These are phyloP conservation scores for Xylogone sp. DNA, from an alignment of 2,329 filamentous ascomycete genomes.

Conservation along the genomic window DNA sequence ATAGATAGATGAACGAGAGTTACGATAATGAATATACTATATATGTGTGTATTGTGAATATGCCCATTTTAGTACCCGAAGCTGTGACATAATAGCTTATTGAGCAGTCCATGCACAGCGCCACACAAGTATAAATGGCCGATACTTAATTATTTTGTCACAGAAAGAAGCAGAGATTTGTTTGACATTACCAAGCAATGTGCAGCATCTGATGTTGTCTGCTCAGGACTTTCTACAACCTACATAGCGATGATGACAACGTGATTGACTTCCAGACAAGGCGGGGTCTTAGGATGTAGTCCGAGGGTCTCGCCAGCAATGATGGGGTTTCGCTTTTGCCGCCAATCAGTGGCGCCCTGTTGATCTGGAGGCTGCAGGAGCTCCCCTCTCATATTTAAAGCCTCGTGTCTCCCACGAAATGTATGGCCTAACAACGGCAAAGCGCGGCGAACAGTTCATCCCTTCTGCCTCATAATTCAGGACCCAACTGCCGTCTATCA, in stretches of 20 bases:
- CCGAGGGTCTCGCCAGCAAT: neutral
- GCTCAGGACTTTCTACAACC: neutral
- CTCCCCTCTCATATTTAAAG: neutral
- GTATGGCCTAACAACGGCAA: neutral
- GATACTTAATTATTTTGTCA: too few relatives aligned
- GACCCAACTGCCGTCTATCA: neutral
- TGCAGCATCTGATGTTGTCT: too few relatives aligned
- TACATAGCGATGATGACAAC: neutral
- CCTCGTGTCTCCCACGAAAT: neutral
- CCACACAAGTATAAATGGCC: too few relatives aligned
- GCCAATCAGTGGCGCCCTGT: neutral
- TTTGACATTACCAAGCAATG: too few relatives aligned
- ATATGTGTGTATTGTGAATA: neutral
- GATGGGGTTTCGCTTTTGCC: neutral
- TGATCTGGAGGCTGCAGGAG: neutral
- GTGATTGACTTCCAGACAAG: neutral
- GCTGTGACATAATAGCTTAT: too few relatives aligned
- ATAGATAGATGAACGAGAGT: neutral
- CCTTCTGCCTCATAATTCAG: neutral
- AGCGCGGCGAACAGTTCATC: neutral
- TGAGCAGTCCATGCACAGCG: too few relatives aligned
- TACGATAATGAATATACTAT: neutral
- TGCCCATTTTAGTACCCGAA: neutral
- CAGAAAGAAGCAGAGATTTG: too few relatives aligned
- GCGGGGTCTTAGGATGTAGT: neutral